phyloP scores from a whole-genome alignment of 1,284 basidiomycete genomes.

The Papiliotrema nemorosa region DNA sequence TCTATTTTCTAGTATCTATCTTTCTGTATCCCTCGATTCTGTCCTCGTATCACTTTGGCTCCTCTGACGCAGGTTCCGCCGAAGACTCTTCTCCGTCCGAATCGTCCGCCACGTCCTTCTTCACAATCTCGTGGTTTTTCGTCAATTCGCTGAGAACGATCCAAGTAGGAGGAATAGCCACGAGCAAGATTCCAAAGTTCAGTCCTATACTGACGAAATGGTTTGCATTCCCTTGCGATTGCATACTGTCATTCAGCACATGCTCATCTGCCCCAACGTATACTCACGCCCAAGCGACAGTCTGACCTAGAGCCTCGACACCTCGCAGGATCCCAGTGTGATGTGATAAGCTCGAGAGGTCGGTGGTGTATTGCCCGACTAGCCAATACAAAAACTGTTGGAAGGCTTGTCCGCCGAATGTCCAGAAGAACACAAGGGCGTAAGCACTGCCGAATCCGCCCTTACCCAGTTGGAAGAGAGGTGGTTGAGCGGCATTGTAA shows the following conservation, averaged over 20 bases:
- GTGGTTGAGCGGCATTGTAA: constrained; percentile 11
- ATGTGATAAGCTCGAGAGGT: constrained; percentile 16
- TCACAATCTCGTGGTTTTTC: constrained; percentile 16
- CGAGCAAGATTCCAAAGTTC: constrained; percentile 27
- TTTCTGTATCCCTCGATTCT: neutral
- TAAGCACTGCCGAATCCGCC: constrained; percentile 22
- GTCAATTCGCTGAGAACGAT: constrained; percentile 21
- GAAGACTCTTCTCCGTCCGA: neutral
- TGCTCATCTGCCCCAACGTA: neutral
- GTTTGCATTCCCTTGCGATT: constrained; percentile 25
- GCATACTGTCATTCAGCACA: constrained; percentile 13
- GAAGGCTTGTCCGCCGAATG: constrained; percentile 27
- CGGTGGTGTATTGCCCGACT: constrained; percentile 27
- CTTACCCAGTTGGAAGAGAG: constrained; percentile 26
- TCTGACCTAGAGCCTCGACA: constrained; percentile 27
- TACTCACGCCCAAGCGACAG: constrained; percentile 33
- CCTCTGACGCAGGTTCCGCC: no score
- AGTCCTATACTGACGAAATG: constrained; percentile 28
- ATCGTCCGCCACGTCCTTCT: neutral
- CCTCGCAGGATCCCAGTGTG: constrained; percentile 28
- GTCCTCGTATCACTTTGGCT: no score
- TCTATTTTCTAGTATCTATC: no score
- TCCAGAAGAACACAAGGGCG: constrained; percentile 27
- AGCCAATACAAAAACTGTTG: constrained; percentile 31
- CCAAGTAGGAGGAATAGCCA: constrained; percentile 22